These are phyloP conservation scores for Hyaloscypha hepaticicola DNA, from an alignment of 495 filamentous ascomycete species.

Conservation along the genomic window DNA sequence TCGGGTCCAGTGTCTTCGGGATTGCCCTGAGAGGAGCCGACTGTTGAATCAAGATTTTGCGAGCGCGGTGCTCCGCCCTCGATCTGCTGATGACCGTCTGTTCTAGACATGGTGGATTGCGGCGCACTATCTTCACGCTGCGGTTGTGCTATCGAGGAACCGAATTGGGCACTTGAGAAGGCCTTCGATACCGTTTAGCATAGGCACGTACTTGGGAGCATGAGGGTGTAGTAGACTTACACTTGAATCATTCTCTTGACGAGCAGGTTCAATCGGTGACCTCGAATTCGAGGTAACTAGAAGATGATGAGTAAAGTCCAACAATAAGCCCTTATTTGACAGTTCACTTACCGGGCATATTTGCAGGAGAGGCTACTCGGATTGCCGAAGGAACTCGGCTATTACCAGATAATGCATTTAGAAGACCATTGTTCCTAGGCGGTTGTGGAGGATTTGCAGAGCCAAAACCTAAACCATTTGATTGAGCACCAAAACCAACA, in stretches of 20 bases:
- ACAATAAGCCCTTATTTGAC: not conserved
- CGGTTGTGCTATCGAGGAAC: conserved; percentile 5
- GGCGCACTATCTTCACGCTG: conserved; percentile 17
- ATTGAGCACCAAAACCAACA: conserved; percentile 60
- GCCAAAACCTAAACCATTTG: conserved; percentile 46
- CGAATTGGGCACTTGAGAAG: conserved; percentile 24
- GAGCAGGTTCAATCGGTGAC: conserved; percentile 23
- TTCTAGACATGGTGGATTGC: conserved; percentile 27
- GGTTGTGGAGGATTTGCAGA: conserved; percentile 26
- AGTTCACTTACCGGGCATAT: conserved; percentile 24
- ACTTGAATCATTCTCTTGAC: conserved; percentile 17
- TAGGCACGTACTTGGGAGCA: not conserved
- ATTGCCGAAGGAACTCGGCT: conserved; percentile 23
- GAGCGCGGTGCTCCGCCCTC: conserved; percentile 11
- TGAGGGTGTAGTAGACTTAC: conserved; percentile 12
- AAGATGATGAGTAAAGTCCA: conserved; percentile 7
- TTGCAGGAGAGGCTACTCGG: conserved; percentile 29
- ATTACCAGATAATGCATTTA: conserved; percentile 55
- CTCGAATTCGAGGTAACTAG: conserved; percentile 27
- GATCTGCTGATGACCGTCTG: conserved; percentile 33
- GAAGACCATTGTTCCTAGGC: conserved; percentile 50
- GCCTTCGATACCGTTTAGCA: conserved; percentile 8
- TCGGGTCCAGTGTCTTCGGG: conserved; percentile 43
- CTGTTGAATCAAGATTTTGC: conserved; percentile 46
- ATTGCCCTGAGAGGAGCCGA: conserved; percentile 41